Evolutionary conservation across 805 yeast species (phyloP), one percentile per base, ranked within the genome.

Genomic region (Kuraishia piskuri): DNA sequence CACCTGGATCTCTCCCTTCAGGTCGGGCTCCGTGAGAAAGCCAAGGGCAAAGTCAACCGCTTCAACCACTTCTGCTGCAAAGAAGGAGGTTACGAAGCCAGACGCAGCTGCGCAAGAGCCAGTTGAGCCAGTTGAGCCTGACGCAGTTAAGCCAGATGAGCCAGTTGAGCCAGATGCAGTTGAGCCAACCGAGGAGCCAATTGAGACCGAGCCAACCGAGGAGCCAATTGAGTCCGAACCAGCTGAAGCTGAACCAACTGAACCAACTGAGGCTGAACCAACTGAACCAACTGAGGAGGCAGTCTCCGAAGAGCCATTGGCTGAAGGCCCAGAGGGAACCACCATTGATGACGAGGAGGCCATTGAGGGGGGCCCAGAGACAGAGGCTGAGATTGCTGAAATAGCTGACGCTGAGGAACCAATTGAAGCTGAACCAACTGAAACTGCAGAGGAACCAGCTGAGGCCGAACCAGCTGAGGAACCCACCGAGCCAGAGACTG

Each of bases 1-100:
- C 25, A 36, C 46, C 2, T 65, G 66, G 66, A 60, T 62, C 6
- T 65, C 68, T n/a, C 68, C 68, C 1, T 65, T 65, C 56, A 62
- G 68, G 55, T 56, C 55, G 53, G 23, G 53, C 37, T 53, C 20
- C 23, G 46, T 45, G 47, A 53, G 40, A 50, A 50, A 49, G 50
- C 44, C 44, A 51, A 51, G 26, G 52, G 53, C 21, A 52, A 51
- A 22, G 51, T 22, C 31, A 22, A 19, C 25, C 10, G 21, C 45
- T 26, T 24, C 26, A 36, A 26, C 47, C n/a, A 22, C 54, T 50
- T n/a, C 36, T 17, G 48, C 51, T 12, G 49, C 26, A 3, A 48
- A 24, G 37, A 22, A 22, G 50, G 50, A 26, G 47, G 9, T 47
- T 26, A 36, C 36, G 9, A 14, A 48, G 3, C 48, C 21, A 10